A percentile compares a stretch with the other conserved stretches of the same genome.
phyloP scores from a whole-genome alignment of 495 filamentous ascomycete genomes.

The Penicillium paxilli region DNA sequence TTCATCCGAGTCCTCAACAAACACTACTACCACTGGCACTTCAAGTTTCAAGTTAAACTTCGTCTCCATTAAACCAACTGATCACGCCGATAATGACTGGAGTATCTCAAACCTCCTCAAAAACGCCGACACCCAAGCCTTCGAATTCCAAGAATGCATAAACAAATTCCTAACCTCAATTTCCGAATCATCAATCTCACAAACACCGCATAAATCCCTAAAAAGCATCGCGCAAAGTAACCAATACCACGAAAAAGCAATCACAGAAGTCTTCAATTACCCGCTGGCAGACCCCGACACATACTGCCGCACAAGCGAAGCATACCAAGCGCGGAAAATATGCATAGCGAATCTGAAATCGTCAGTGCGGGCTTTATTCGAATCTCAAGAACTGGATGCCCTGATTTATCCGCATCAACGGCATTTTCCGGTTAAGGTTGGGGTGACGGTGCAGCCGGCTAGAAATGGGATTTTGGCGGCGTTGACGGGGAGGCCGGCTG shows the following conservation, averaged over 20 bases:
- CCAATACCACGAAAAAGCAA: constrained; percentile 46
- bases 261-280: constrained; percentile 45
- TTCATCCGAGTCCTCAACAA: no score
- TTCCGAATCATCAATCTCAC: constrained; percentile 18
- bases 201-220: constrained; percentile 37
- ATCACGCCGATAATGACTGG: constrained; percentile 39
- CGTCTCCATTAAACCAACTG: constrained; percentile 34
- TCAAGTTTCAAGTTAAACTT: constrained; percentile 19
- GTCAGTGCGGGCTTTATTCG: constrained; percentile 49
- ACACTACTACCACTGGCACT: no score
- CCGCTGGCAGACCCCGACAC: constrained; percentile 8
- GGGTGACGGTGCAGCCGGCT: constrained; percentile 52
- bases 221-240: constrained; percentile 57
- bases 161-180: constrained; percentile 48
- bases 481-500: constrained; percentile 61
- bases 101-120: constrained; percentile 44
- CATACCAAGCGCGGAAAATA: constrained; percentile 43
- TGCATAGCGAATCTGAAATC: constrained; percentile 49
- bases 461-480: constrained; percentile 67
- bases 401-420: constrained; percentile 67
- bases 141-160: constrained; percentile 54
- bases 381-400: constrained; percentile 49
- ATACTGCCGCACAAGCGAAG: constrained; percentile 44
- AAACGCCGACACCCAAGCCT: constrained; percentile 55
- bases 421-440: constrained; percentile 60